Evolutionary conservation across 257 asterid species (phyloP).

Genomic region (Mentha longifolia): DNA sequence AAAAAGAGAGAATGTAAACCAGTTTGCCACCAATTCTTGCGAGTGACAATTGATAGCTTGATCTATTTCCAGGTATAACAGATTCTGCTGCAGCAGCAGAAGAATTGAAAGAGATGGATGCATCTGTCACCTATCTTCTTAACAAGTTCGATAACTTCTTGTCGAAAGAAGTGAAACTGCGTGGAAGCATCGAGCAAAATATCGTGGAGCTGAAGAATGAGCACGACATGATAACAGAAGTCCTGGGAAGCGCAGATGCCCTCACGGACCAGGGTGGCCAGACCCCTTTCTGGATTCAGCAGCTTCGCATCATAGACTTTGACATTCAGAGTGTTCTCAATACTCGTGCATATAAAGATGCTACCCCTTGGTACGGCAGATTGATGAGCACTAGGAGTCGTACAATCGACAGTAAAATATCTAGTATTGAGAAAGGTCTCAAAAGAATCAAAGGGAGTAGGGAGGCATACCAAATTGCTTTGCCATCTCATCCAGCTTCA

Average conservation of each 20-base stretch:
- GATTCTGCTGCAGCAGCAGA: background rate
- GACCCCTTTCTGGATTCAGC: constrained; percentile 1
- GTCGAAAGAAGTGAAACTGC: background rate
- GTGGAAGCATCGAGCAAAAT: background rate
- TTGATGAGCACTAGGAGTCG: background rate
- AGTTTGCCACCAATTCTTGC: no score
- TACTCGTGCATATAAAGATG: background rate
- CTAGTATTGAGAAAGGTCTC: background rate
- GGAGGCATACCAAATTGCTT: background rate
- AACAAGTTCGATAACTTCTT: background rate
- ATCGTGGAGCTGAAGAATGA: background rate
- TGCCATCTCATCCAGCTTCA: background rate
- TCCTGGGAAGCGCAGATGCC: background rate
- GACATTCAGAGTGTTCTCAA: constrained; percentile 9
- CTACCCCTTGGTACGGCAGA: background rate
- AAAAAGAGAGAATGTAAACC: no score
- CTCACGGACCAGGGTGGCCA: background rate
- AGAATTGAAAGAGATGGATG: no score
- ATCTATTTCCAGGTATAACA: background rate
- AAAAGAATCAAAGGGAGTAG: background rate
- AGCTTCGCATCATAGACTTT: constrained; percentile 1
- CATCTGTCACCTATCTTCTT: background rate
- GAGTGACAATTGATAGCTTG: no score
- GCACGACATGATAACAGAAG: background rate
- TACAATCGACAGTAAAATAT: background rate